Evolutionary conservation across 805 yeast species (phyloP), one percentile per base, ranked within the genome.

Genomic region (Vanderwaltozyma verrucispora): DNA sequence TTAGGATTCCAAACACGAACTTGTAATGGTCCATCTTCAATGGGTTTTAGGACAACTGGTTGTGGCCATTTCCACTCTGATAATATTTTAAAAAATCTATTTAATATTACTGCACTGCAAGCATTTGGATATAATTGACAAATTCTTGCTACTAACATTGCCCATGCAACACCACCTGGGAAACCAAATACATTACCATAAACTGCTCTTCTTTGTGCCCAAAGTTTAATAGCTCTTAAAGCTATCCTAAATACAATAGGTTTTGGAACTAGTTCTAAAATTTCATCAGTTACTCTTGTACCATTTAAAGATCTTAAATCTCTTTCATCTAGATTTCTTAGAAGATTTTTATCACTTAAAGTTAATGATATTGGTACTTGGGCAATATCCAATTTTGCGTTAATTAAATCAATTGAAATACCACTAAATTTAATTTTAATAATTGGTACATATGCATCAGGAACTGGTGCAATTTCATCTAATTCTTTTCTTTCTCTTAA

Each of bases 81-180:
- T 48, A 85, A 73, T 44, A 92, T 86, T 46, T 76, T 74, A 63
- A 92, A 92, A 56, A 92, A 92, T 54, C 87, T 83, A 41, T 80
- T 76, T n/a, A 92, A 79, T 36, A 92, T 81, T 2, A 83, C 86
- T 0, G 97, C 85, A 43, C 96, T 80, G 11, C 87, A 94, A 0
- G 97, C 94, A 60, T 89, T 89, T 9, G 98, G 98, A 56, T 89
- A 92, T 35, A 92, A 64, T 59, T 92, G 98, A 60, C 98, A 92
- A 21, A 92, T 86, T 50, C 98, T 71, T 1, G 97, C 98, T n/a
- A 88, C 96, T 29, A 92, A 61, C 96, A 92, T 92, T 1, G 98
- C 98, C 98, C 98, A 92, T 1, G 98, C 98, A 34, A 92, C 98
- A 60, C 98, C 98, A 53, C 98, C 98, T 1, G 97, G 98, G 62